Evolutionary conservation across 257 asterid genomes (phyloP), one percentile per base, ranked within the genome.

Genomic region (Primulina eburnea): DNA sequence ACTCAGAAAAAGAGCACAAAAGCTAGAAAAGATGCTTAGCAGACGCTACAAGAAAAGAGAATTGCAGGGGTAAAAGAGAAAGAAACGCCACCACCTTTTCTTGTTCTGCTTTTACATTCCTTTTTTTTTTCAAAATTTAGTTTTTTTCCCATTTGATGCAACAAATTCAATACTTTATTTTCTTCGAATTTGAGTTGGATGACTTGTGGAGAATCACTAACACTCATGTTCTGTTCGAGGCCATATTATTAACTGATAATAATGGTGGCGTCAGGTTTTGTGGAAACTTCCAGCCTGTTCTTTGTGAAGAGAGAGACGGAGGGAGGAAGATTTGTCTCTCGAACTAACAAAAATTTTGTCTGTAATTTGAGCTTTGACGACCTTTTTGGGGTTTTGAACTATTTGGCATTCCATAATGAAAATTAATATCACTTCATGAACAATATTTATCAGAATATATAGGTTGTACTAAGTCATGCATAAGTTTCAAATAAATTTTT

Each of bases 221-320:
- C 8, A 1, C 57, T 40, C 69, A 64, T 62, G 57, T 77, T 81
- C 67, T 62, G 55, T 64, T 65, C 32, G 75, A 77, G 85, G 82
- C 67, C 83, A 79, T 79, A 72, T 76, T 73, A 79, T 81, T 82
- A 84, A 84, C 84, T 80, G 86, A 78, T 83, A 79, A 81, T 81
- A 80, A 83, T 75, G 86, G 81, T 62, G 77, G 88, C 81, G 88
- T 77, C 81, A 71, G 70, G 78, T 82, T 75, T 84, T 81, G 16
- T 16, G 86, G 84, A 76, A 83, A 81, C 83, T 79, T 83, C 85
- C 96, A 86, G 86, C 86, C 88, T 84, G 95, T 84, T 83, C 73
- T 76, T 69, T 64, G 77, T 72, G 71, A 43, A 73, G 79, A 69
- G 62, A 65, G 72, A 34, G 81, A 35, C 34, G 18, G 29, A 7